A percentile compares a stretch with the other conserved stretches of the same genome.
These are phyloP conservation scores for Abrus precatorius DNA, from an alignment of 306 rosid species.

Conservation along the genomic window DNA sequence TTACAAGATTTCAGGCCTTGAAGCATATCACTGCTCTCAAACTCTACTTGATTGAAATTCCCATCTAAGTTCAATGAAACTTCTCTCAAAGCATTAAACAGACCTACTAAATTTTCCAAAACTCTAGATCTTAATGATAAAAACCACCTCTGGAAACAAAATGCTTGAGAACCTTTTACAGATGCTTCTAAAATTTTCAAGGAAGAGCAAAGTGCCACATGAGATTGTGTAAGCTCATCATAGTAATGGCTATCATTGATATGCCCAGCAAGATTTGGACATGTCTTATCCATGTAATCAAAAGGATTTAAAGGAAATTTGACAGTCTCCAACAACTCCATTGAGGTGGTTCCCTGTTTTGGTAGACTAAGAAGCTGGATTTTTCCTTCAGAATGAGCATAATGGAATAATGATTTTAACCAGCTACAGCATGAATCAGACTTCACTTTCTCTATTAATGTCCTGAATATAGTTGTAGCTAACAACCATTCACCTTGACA, in stretches of 20 bases:
- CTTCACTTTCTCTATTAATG: constrained; percentile 24
- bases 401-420: constrained; percentile 51
- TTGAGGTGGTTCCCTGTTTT: constrained; percentile 50
- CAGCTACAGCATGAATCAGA: constrained; percentile 36
- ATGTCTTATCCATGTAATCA: constrained; percentile 43
- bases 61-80: constrained; percentile 36
- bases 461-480: constrained; percentile 21
- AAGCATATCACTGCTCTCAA: constrained; percentile 38
- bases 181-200: constrained; percentile 58
- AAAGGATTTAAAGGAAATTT: constrained; percentile 31
- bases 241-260: constrained; percentile 32
- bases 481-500: constrained; percentile 37
- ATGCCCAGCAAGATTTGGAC: constrained; percentile 36
- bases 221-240: constrained; percentile 57
- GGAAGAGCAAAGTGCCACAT: constrained; percentile 58
- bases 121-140: constrained; percentile 63
- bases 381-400: constrained; percentile 60
- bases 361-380: constrained; percentile 49
- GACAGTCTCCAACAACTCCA: constrained; percentile 49
- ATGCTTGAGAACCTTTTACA: constrained; percentile 46
- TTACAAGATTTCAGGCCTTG: constrained; percentile 22
- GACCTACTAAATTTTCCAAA: constrained; percentile 51
- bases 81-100: constrained; percentile 47
- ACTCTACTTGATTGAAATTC: constrained; percentile 11
- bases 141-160: constrained; percentile 77